A percentile compares a stretch with the other conserved stretches of the same genome.
Conservation (phyloP, 1,284 basidiomycete genomes). For the Mycena citricolor region DNA sequence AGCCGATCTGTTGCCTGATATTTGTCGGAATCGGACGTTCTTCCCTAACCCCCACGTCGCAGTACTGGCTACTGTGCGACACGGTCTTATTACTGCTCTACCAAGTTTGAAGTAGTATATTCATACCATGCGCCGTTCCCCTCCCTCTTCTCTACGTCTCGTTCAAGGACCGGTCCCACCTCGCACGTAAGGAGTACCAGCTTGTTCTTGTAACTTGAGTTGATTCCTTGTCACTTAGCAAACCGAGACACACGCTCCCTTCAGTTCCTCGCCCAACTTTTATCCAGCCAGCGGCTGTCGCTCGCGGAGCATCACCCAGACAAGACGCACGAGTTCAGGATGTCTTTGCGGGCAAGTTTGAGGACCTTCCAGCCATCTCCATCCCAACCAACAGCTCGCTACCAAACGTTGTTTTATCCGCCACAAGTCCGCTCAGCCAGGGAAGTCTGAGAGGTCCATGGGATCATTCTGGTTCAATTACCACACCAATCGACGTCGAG, state of each 20-base stretch:
- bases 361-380: conserved; percentile 9
- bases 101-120: conserved; percentile 1
- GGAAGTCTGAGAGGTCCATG: conserved; percentile 48
- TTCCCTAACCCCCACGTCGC: conserved; percentile 1
- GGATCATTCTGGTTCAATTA: conserved; percentile 52
- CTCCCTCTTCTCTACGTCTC: conserved; percentile 58
- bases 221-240: conserved; percentile 35
- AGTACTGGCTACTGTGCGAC: conserved; percentile 20
- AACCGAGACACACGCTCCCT: conserved; percentile 58
- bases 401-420: conserved; percentile 5
- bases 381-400: conserved; percentile 15
- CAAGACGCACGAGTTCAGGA: conserved; percentile 9
- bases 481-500: conserved; percentile 45
- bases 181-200: conserved; percentile 37
- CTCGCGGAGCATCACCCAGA: conserved; percentile 29
- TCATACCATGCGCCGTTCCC: conserved; percentile 53
- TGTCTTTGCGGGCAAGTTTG: conserved; percentile 14
- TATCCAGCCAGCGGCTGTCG: conserved; percentile 33
- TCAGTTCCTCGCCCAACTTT: conserved; percentile 54
- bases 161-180: conserved; percentile 55
- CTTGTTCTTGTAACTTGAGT: not conserved
- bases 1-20: too few relatives aligned
- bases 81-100: not conserved
- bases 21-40: conserved; percentile 10
- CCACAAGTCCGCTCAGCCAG: conserved; percentile 3